phyloP scores from a whole-genome alignment of 2,329 filamentous ascomycete genomes.

The Xylaria sp. region DNA sequence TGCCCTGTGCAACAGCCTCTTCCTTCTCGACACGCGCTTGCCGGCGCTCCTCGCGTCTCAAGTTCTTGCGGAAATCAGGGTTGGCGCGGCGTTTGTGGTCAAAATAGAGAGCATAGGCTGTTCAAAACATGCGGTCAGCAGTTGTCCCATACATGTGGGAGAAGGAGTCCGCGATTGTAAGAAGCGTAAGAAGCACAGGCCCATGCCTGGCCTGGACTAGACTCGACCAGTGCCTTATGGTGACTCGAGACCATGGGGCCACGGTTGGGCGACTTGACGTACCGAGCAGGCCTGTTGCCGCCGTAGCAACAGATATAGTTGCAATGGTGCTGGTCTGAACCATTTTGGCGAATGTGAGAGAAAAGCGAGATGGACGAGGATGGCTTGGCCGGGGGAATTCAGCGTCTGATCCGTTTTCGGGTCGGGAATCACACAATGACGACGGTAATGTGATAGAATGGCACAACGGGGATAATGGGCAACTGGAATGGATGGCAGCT shows the following conservation, averaged over 20 bases:
- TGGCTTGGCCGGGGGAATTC: neutral
- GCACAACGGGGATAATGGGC: neutral
- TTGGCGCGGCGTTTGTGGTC: slow-evolving; percentile 72
- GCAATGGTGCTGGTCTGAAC: slow-evolving; percentile 65
- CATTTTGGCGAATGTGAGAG: slow-evolving; percentile 46
- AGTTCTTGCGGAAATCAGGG: slow-evolving; percentile 71
- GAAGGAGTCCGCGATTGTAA: neutral
- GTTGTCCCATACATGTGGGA: slow-evolving; percentile 29
- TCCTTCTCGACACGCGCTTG: slow-evolving; percentile 78
- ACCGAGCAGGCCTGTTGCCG: slow-evolving; percentile 70
- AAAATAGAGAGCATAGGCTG: slow-evolving; percentile 75
- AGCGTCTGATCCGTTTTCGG: neutral
- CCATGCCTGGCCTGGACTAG: neutral
- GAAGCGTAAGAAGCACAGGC: neutral
- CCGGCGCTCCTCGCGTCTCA: slow-evolving; percentile 80
- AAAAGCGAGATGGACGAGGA: neutral
- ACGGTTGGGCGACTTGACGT: slow-evolving; percentile 45
- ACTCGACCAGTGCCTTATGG: neutral
- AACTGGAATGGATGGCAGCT: slow-evolving; percentile 6
- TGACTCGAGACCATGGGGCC: neutral
- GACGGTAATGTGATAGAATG: neutral
- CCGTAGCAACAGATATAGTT: slow-evolving; percentile 69
- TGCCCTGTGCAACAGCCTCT: slow-evolving; percentile 71
- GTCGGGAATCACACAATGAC: neutral
- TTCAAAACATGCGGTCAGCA: slow-evolving; percentile 25